A percentile compares a stretch with the other conserved stretches of the same genome.
phyloP scores from a whole-genome alignment of 2,329 filamentous ascomycete genomes.

The Exutisphaerella laricina region DNA sequence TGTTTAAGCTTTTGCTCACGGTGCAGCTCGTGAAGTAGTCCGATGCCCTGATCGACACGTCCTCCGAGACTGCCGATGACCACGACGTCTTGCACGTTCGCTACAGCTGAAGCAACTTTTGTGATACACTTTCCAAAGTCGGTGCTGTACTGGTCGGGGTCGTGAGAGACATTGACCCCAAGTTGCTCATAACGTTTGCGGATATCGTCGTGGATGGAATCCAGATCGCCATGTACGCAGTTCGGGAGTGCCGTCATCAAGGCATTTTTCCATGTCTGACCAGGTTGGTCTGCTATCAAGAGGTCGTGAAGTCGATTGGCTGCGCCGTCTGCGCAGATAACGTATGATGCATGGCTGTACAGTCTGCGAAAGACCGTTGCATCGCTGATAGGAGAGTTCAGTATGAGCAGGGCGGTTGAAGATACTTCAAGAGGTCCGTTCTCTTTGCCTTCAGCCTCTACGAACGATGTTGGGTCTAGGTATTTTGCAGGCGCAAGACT shows the following conservation, averaged over 20 bases:
- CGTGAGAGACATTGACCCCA: conserved; percentile 58
- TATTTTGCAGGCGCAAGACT: background rate
- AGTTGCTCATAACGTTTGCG: conserved; percentile 60
- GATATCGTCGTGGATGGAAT: conserved; percentile 65
- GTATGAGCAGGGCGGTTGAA: conserved; percentile 46
- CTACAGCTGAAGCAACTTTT: conserved; percentile 47
- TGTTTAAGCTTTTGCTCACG: conserved; percentile 41
- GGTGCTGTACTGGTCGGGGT: conserved; percentile 78
- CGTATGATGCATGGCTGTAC: conserved; percentile 53
- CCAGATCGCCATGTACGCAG: conserved; percentile 82
- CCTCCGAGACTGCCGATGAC: conserved; percentile 81
- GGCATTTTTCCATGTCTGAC: conserved; percentile 14
- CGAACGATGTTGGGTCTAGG: background rate
- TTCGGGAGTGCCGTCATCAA: conserved; percentile 37
- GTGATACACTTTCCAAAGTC: conserved; percentile 80
- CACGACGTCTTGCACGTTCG: conserved; percentile 49
- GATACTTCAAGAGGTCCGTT: conserved; percentile 16
- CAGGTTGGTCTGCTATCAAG: conserved; percentile 29
- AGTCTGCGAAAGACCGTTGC: conserved; percentile 47
- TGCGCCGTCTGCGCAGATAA: conserved; percentile 84
- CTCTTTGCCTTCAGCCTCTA: background rate
- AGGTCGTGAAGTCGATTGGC: conserved; percentile 67
- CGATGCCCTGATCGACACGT: conserved; percentile 86
- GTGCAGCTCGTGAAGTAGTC: conserved; percentile 79
- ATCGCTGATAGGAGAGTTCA: conserved; percentile 56